Evolutionary conservation across 148 eudicot genomes (phyloP).

Genomic region (Vaccinium myrtillus): DNA sequence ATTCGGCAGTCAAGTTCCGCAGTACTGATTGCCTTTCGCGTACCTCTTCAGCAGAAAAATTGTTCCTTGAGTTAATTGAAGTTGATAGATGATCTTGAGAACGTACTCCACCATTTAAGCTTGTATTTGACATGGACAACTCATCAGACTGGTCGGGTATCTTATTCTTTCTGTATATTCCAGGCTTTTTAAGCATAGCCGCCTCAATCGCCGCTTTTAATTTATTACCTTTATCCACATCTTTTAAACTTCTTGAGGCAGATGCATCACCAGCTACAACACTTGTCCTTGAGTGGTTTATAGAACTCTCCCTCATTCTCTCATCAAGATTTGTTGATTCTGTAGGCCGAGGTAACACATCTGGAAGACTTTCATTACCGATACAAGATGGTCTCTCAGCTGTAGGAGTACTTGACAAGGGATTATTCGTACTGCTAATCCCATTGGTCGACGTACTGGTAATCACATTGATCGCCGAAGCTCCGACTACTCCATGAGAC

Average conservation of each 20-base stretch:
- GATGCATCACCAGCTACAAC: conserved; percentile 35
- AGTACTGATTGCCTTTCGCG: conserved; percentile 32
- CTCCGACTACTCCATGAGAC: conserved; percentile 33
- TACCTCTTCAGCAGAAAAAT: conserved; percentile 30
- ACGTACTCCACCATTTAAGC: conserved; percentile 29
- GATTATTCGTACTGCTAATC: conserved; percentile 36
- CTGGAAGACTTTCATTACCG: conserved; percentile 37
- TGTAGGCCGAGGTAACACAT: conserved; percentile 25
- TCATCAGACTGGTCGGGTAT: conserved; percentile 49
- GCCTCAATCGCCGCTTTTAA: conserved; percentile 89
- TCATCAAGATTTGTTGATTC: conserved; percentile 45
- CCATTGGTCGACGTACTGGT: conserved; percentile 38
- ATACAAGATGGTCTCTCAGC: conserved; percentile 37
- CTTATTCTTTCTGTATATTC: conserved; percentile 52
- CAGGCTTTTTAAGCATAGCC: conserved; percentile 78
- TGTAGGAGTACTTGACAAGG: conserved; percentile 20
- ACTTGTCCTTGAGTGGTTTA: conserved; percentile 39
- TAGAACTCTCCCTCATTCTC: conserved; percentile 34
- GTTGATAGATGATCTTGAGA: conserved; percentile 33
- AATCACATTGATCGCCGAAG: conserved; percentile 36
- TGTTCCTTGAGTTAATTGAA: conserved; percentile 29
- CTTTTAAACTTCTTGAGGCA: conserved; percentile 48
- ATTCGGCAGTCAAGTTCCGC: conserved; percentile 20
- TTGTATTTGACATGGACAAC: conserved; percentile 33
- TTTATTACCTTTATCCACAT: conserved; percentile 50